A percentile compares a stretch with the other conserved stretches of the same genome.
phyloP scores from a whole-genome alignment of 2,329 filamentous ascomycete genomes.

The Dactylellina parvicollis region DNA sequence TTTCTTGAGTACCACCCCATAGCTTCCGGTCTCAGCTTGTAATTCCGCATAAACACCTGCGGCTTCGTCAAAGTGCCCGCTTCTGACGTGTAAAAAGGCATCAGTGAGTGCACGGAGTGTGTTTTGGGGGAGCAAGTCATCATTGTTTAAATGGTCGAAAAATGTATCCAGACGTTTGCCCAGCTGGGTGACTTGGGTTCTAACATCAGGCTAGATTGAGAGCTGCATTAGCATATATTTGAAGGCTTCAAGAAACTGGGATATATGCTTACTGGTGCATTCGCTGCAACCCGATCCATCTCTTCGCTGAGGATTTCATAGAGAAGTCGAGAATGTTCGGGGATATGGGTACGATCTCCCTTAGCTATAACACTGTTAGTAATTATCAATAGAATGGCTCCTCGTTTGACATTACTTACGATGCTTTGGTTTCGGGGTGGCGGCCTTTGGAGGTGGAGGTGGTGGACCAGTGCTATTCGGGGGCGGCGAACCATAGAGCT shows the following conservation, averaged over 20 bases:
- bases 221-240: neutral
- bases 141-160: constrained; percentile 98
- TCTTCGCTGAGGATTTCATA: constrained; percentile 83
- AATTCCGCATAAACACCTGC: constrained; percentile 53
- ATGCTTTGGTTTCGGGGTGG: constrained; percentile 69
- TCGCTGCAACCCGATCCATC: constrained; percentile 85
- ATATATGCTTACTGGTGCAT: constrained; percentile 71
- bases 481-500: constrained; percentile 55
- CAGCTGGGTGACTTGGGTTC: constrained; percentile 90
- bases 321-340: constrained; percentile 76
- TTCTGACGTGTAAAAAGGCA: constrained; percentile 70
- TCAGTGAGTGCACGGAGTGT: constrained; percentile 16
- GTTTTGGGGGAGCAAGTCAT: constrained; percentile 66
- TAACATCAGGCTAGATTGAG: constrained; percentile 69
- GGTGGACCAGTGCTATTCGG: constrained; percentile 60
- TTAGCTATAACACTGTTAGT: constrained; percentile 64
- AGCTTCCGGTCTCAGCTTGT: constrained; percentile 14
- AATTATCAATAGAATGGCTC: neutral
- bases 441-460: constrained; percentile 65
- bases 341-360: constrained; percentile 91
- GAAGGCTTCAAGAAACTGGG: neutral
- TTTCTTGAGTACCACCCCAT: constrained; percentile 39
- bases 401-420: constrained; percentile 63
- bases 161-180: constrained; percentile 90
- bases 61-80: constrained; percentile 77